Base-by-base conservation (phyloP, 2,329 filamentous ascomycete genomes). In the Phyllosticta citriasiana region DNA sequence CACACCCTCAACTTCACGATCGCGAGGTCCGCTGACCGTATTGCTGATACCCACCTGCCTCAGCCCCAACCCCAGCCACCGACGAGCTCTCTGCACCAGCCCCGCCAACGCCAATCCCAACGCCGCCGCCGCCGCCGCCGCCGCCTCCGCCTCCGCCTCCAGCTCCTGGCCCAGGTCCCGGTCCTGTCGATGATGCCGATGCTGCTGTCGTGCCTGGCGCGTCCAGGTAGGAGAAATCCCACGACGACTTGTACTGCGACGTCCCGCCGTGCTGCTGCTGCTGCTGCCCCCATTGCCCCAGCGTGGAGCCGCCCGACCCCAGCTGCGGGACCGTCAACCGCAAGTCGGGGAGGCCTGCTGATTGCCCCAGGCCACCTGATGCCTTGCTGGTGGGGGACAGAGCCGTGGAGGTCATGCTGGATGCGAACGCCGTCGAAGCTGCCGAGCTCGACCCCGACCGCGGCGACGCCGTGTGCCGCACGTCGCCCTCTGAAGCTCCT, bases 391-490 rank as follows among this genome's bases (percentile, higher is more conserved):
- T 73, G 19, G 79, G 74, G n/a, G 78, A 78, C 57, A 79, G 74
- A 40, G 72, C 72, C 19, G 77, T 73, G 4, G 76, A 74, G 52
- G 73, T 67, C 55, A 77, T 70, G 62, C 68, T 72, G 16, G 73
- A 67, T 55, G 73, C 73, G 67, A 81, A 82, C 50, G 70, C 71
- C 61, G 70, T 75, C 12, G 78, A 73, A 16, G 74, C 72, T 50
- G 73, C 73, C 50, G 77, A 76, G 57, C 77, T 77, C 19, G 77
- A 73, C 24, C 76, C 72, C 52, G 79, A 81, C 66, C 76, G 78
- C 5, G 79, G 79, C 54, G 79, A 82, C 14, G 73, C 71, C 54
- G 77, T 75, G 63, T 75, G 78, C 64, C 77, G 75, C 57, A 74
- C 73, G 57, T 82, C 79, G 51, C 35, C 74, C 63, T 82, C 79